These are phyloP conservation scores for Keqinozyma sinolaborantium DNA, from an alignment of 1,139 yeast species.

Conservation along the genomic window DNA sequence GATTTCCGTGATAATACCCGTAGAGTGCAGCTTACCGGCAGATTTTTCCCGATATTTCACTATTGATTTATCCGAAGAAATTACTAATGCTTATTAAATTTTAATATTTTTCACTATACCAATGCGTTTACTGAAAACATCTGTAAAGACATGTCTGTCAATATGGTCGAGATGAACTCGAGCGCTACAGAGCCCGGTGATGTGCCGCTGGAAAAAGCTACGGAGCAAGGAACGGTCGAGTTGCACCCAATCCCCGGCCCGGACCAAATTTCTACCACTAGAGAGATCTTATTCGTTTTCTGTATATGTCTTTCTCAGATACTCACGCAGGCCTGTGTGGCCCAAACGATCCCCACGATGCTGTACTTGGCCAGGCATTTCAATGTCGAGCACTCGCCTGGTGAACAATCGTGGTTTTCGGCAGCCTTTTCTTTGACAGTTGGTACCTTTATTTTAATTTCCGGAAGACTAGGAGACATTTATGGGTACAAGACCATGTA, in stretches of 20 bases:
- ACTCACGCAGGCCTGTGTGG: conserved; percentile 45
- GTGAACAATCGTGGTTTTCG: conserved; percentile 56
- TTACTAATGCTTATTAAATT: too few species aligned
- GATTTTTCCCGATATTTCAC: too few species aligned
- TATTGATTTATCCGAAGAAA: too few species aligned
- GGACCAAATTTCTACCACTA: conserved; percentile 7
- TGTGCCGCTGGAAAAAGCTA: too few species aligned
- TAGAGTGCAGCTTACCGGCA: too few species aligned
- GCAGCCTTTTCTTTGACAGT: conserved; percentile 58
- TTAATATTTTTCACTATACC: too few species aligned
- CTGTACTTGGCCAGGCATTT: conserved; percentile 35
- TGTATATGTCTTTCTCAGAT: conserved; percentile 10
- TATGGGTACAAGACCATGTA: conserved; percentile 53
- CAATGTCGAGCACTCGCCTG: conserved; percentile 27
- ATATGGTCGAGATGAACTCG: too few species aligned
- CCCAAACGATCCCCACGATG: conserved; percentile 42
- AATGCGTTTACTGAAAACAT: too few species aligned
- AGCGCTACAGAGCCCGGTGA: too few species aligned
- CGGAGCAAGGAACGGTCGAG: too few species aligned
- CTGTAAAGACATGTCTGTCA: too few species aligned
- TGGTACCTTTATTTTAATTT: conserved; percentile 58
- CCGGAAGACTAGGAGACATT: conserved; percentile 65
- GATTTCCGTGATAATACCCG: too few species aligned
- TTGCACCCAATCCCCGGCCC: background rate
- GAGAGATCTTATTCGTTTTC: conserved; percentile 9